phyloP scores from a whole-genome alignment of 73 alveolate genomes.

The Tetrahymena borealis region DNA sequence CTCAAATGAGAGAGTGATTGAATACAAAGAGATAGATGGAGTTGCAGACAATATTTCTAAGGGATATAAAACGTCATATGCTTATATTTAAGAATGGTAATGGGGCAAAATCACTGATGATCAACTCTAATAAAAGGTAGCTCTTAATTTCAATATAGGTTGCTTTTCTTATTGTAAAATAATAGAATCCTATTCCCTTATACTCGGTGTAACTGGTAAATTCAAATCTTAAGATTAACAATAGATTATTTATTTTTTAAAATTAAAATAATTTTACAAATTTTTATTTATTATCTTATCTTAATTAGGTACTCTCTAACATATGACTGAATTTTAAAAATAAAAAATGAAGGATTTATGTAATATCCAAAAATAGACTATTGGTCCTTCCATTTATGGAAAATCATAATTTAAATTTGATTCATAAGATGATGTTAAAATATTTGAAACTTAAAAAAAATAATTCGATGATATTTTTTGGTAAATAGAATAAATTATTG shows the following conservation, averaged over 20 bases:
- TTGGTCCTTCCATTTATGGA: not conserved
- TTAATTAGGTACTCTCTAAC: not conserved
- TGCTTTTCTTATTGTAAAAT: not conserved
- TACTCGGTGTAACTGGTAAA: not conserved
- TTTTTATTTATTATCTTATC: no score
- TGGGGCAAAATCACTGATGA: not conserved
- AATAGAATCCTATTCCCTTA: not conserved
- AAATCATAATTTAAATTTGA: not conserved
- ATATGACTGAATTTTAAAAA: not conserved
- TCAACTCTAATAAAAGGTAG: no score
- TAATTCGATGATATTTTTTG: no score
- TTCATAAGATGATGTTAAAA: not conserved
- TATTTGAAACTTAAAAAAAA: not conserved
- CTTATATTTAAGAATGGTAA: not conserved
- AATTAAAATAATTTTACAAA: no score
- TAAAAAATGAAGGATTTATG: not conserved
- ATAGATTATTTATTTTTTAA: no score
- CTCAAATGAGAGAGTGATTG: not conserved
- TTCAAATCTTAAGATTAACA: no score
- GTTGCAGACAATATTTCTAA: no score
- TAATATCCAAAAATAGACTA: not conserved
- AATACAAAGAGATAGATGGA: not conserved
- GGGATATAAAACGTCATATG: not conserved
- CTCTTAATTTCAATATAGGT: not conserved
- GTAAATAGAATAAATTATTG: no score